phyloP scores from a whole-genome alignment of 2,329 filamentous ascomycete genomes.

The Cladosporium colombiae region DNA sequence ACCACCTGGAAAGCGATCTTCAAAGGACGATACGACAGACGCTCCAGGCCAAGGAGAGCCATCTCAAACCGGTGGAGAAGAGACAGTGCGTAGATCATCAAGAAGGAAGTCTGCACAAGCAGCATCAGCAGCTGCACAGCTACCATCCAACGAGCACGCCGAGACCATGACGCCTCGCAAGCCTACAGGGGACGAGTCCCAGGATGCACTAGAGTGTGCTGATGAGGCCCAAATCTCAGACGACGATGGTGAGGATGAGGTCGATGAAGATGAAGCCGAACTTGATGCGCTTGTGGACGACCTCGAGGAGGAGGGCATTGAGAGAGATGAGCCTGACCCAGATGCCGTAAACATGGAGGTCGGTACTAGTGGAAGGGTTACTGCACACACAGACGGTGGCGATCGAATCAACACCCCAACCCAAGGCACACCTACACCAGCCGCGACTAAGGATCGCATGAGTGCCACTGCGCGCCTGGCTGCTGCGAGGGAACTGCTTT shows the following conservation, averaged over 20 bases:
- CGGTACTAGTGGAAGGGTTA: conserved; percentile 81
- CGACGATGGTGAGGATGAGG: conserved; percentile 50
- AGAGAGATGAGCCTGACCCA: conserved; percentile 74
- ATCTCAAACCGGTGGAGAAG: conserved; percentile 27
- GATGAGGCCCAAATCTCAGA: conserved; percentile 84
- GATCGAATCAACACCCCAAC: conserved; percentile 82
- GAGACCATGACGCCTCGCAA: conserved; percentile 26
- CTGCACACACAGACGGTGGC: conserved; percentile 87
- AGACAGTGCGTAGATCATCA: conserved; percentile 36
- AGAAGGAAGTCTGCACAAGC: conserved; percentile 34
- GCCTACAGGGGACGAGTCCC: conserved; percentile 57
- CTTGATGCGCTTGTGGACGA: conserved; percentile 89
- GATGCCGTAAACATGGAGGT: conserved; percentile 91
- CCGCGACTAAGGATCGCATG: conserved; percentile 31
- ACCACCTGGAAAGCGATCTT: conserved; percentile 13
- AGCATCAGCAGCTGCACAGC: conserved; percentile 21
- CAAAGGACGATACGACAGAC: conserved; percentile 31
- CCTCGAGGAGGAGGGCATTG: conserved; percentile 77
- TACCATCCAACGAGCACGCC: conserved; percentile 20
- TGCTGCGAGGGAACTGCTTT: conserved; percentile 38
- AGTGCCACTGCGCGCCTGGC: conserved; percentile 36
- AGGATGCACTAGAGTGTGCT: conserved; percentile 82
- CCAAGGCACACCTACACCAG: conserved; percentile 50
- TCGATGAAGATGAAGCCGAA: conserved; percentile 56
- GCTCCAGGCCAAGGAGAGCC: conserved; percentile 23